Conservation (phyloP, 495 filamentous ascomycete genomes). For the Penicillium lividum region DNA sequence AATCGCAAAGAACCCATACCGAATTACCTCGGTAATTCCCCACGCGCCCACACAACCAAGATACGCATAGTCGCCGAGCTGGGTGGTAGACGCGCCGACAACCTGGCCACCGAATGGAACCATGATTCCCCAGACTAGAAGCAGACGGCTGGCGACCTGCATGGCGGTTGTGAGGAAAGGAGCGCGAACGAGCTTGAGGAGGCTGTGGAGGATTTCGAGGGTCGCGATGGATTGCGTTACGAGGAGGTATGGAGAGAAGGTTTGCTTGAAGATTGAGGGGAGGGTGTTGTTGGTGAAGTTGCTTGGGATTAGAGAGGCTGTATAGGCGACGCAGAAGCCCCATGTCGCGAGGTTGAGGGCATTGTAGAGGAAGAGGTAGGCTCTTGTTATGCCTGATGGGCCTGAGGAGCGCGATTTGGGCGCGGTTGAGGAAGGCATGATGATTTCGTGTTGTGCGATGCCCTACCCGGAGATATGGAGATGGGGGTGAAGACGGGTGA, state of each 20-base stretch:
- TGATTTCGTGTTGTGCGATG: background rate
- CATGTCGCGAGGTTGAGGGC: conserved; percentile 71
- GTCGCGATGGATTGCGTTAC: conserved; percentile 79
- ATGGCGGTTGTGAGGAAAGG: conserved; percentile 83
- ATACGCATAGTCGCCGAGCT: conserved; percentile 45
- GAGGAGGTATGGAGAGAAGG: conserved; percentile 67
- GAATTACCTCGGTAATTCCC: conserved; percentile 81
- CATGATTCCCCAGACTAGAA: conserved; percentile 82
- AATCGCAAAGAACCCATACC: conserved; percentile 85
- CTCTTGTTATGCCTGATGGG: conserved; percentile 28
- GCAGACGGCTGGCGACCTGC: conserved; percentile 79
- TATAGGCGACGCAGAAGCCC: conserved; percentile 66
- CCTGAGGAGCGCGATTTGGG: conserved; percentile 22
- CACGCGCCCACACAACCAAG: conserved; percentile 67
- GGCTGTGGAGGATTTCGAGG: conserved; percentile 80
- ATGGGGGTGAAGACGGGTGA: background rate
- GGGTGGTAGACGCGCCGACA: conserved; percentile 27
- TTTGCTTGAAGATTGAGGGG: conserved; percentile 50
- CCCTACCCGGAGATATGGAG: background rate
- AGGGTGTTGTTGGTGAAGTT: conserved; percentile 38
- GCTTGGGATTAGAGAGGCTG: conserved; percentile 45
- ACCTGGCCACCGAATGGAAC: conserved; percentile 52
- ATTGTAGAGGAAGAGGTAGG: conserved; percentile 85
- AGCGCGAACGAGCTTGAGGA: conserved; percentile 74
- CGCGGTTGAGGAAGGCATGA: conserved; percentile 12